Conservation (phyloP, 2,329 filamentous ascomycete genomes). For the Aspergillus awamori region DNA sequence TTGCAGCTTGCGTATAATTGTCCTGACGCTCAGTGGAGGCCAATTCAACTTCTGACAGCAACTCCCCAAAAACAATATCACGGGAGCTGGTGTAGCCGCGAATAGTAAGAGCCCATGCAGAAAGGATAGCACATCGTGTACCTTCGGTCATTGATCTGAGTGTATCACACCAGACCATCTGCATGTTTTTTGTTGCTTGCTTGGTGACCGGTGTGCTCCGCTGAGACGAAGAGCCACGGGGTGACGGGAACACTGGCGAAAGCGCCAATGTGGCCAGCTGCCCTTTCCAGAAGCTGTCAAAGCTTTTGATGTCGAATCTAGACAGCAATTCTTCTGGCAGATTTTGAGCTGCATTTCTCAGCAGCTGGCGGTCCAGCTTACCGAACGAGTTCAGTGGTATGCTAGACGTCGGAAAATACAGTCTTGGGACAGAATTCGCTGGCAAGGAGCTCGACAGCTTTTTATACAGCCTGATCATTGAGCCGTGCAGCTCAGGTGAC, state of each 20-base stretch:
- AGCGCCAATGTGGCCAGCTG: constrained; percentile 16
- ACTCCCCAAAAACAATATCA: constrained; percentile 48
- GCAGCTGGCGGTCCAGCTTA: constrained; percentile 35
- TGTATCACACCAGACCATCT: constrained; percentile 15
- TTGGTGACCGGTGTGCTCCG: constrained; percentile 16
- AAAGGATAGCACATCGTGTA: constrained; percentile 38
- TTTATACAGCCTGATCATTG: constrained; percentile 20
- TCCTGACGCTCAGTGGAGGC: constrained; percentile 36
- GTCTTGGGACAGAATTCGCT: constrained; percentile 38
- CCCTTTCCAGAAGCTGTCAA: constrained; percentile 25
- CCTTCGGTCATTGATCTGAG: constrained; percentile 10
- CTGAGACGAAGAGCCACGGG: constrained; percentile 12
- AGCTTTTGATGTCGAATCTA: constrained; percentile 25
- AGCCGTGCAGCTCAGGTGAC: constrained; percentile 18
- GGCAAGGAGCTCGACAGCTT: constrained; percentile 32
- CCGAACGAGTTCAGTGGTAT: constrained; percentile 38
- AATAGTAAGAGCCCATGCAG: constrained; percentile 46
- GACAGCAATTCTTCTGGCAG: constrained; percentile 17
- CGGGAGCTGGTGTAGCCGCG: constrained; percentile 42
- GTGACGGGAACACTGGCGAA: constrained; percentile 10
- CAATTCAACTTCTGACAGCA: constrained; percentile 44
- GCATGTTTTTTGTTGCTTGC: constrained; percentile 8
- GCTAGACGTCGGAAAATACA: constrained; percentile 36
- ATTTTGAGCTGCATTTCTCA: constrained; percentile 18
- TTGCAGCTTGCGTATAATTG: constrained; percentile 38